phyloP scores from a whole-genome alignment of 2,329 filamentous ascomycete species.

The Phialophora chinensis region DNA sequence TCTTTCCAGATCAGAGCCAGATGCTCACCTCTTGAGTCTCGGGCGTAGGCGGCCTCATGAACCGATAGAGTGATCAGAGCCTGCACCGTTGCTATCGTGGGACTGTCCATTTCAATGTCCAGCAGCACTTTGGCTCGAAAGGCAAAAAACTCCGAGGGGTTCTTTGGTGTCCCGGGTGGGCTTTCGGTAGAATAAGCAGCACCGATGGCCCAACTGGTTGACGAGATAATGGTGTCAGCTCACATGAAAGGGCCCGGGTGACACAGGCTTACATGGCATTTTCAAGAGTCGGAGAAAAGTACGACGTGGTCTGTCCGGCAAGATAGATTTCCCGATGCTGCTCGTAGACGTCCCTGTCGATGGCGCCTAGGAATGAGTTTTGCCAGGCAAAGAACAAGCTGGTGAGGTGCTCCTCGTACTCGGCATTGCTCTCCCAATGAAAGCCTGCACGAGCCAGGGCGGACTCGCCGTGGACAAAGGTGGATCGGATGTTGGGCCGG shows the following conservation, averaged over 20 bases:
- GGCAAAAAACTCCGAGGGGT: slow-evolving; percentile 31
- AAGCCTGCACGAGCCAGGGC: slow-evolving; percentile 52
- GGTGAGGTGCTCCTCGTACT: slow-evolving; percentile 53
- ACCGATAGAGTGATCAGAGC: slow-evolving; percentile 55
- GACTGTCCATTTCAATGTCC: slow-evolving; percentile 56
- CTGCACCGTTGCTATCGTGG: slow-evolving; percentile 56
- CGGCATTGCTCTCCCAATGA: slow-evolving; percentile 49
- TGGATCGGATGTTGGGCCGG: slow-evolving; percentile 30
- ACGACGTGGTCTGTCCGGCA: slow-evolving; percentile 45
- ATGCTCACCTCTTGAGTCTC: slow-evolving; percentile 56
- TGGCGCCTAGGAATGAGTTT: slow-evolving; percentile 53
- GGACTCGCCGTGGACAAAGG: slow-evolving; percentile 46
- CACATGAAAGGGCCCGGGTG: too few relatives aligned
- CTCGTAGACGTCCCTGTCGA: slow-evolving; percentile 52
- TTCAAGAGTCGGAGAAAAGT: slow-evolving; percentile 50
- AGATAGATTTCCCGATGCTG: slow-evolving; percentile 1
- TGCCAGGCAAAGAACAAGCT: slow-evolving; percentile 57
- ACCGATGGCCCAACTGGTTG: slow-evolving; percentile 6
- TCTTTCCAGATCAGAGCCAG: slow-evolving; percentile 41
- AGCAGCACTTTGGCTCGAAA: slow-evolving; percentile 53
- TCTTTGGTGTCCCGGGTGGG: not conserved
- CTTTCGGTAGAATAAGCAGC: slow-evolving; percentile 5
- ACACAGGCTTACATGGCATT: slow-evolving; percentile 46
- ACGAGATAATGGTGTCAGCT: too few relatives aligned
- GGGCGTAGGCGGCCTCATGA: slow-evolving; percentile 52